phyloP scores from a whole-genome alignment of 129 eudicot genomes.

The Centella asiatica region DNA sequence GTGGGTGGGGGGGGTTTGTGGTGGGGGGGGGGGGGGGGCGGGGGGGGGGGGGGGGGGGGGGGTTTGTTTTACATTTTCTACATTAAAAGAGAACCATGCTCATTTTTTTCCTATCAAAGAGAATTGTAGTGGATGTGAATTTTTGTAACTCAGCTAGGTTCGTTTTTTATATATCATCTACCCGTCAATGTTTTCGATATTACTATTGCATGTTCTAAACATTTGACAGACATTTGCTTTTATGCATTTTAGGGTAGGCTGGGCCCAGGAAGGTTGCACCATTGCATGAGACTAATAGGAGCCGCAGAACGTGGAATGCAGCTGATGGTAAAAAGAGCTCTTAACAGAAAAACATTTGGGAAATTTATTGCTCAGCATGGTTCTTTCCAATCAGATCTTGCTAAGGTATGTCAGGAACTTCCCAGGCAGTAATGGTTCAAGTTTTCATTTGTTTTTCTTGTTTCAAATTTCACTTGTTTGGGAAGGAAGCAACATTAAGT shows the following conservation, averaged over 20 bases:
- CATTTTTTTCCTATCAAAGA: no score
- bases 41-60: no score
- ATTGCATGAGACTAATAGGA: conserved; percentile 95
- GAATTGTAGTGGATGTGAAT: no score
- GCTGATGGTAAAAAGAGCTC: conserved; percentile 81
- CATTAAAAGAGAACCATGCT: no score
- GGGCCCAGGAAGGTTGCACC: conserved; percentile 99
- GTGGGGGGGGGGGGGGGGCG: no score
- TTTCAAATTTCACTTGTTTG: not conserved
- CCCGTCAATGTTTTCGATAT: not conserved
- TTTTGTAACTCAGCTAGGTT: no score
- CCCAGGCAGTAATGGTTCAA: not conserved
- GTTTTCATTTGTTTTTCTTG: not conserved
- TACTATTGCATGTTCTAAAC: not conserved
- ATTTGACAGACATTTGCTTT: not conserved
- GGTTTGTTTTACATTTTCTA: no score
- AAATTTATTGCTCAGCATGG: conserved; percentile 91
- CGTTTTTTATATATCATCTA: not conserved
- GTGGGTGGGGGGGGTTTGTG: no score
- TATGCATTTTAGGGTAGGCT: conserved; percentile 65
- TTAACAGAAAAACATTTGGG: conserved; percentile 71
- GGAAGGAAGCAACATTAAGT: not conserved
- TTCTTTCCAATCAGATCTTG: conserved; percentile 78
- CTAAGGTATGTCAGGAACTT: conserved; percentile 42
- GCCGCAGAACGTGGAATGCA: conserved; percentile 99